Percentiles rank a stretch among this genome's conserved stretches.
These are phyloP conservation scores for Globisporangium polare DNA, from an alignment of 352 stramenopile genomes.

Conservation along the genomic window DNA sequence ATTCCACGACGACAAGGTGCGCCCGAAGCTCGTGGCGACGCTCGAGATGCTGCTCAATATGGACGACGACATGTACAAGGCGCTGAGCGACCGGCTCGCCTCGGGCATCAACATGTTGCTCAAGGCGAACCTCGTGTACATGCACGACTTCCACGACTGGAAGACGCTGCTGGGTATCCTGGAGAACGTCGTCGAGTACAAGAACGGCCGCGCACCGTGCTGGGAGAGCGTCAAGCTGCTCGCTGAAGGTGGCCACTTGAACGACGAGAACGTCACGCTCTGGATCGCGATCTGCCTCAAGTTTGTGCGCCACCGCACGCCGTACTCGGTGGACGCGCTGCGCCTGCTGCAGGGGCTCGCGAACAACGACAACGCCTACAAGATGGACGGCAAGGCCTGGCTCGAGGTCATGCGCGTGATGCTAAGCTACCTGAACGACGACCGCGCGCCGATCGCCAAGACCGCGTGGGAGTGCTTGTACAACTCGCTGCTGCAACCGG, in stretches of 20 bases:
- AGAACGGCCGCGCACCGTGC: slow-evolving; percentile 61
- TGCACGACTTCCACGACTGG: slow-evolving; percentile 84
- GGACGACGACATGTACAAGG: slow-evolving; percentile 80
- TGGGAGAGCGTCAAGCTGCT: slow-evolving; percentile 78
- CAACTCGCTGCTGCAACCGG: slow-evolving; percentile 72
- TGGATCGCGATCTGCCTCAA: slow-evolving; percentile 80
- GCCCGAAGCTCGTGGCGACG: slow-evolving; percentile 78
- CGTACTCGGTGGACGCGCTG: slow-evolving; percentile 72
- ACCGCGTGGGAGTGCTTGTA: slow-evolving; percentile 83
- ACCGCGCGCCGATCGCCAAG: slow-evolving; percentile 71
- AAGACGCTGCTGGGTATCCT: slow-evolving; percentile 68
- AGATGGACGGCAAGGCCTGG: slow-evolving; percentile 69
- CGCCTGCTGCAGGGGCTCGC: slow-evolving; percentile 70
- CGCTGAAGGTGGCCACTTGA: slow-evolving; percentile 64
- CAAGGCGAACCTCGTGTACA: slow-evolving; percentile 87
- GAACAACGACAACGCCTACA: slow-evolving; percentile 70
- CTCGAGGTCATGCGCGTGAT: slow-evolving; percentile 86
- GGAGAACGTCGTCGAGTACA: slow-evolving; percentile 75
- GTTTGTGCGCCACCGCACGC: slow-evolving; percentile 76
- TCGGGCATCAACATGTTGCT: slow-evolving; percentile 81
- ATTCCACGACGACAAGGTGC: slow-evolving; percentile 81
- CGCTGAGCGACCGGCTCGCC: slow-evolving; percentile 72
- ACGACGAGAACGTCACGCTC: slow-evolving; percentile 72
- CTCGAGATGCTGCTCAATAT: slow-evolving; percentile 69
- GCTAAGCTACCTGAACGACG: slow-evolving; percentile 79